Conservation (phyloP, 768 basidiomycete genomes). For the Kwoniella heveanensis region DNA sequence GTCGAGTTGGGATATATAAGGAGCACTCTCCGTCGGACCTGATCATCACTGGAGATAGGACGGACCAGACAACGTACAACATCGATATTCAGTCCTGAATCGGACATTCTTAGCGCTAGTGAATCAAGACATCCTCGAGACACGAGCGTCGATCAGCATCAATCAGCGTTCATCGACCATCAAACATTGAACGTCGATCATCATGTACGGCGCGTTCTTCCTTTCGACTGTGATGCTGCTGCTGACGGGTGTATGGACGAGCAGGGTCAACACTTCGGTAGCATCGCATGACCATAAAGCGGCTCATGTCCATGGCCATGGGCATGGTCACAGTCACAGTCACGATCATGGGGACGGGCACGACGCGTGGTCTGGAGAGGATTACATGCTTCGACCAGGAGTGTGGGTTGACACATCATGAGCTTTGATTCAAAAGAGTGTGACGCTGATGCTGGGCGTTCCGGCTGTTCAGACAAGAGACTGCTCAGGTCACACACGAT, state of each 20-base stretch:
- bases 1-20: too few relatives aligned
- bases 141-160: too few relatives aligned
- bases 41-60: too few relatives aligned
- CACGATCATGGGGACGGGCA: slow-evolving; percentile 9
- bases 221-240: neutral
- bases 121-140: too few relatives aligned
- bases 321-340: neutral
- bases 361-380: slow-evolving; percentile 28
- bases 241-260: neutral
- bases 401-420: slow-evolving; percentile 30
- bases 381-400: slow-evolving; percentile 29
- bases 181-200: too few relatives aligned
- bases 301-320: neutral
- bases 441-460: neutral
- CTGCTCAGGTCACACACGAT: slow-evolving; percentile 24
- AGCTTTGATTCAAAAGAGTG: too few relatives aligned
- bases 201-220: neutral
- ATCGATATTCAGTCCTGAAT: too few relatives aligned
- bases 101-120: too few relatives aligned
- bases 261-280: neutral
- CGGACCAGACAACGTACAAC: too few relatives aligned
- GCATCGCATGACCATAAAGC: neutral
- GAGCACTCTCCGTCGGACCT: too few relatives aligned
- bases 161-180: too few relatives aligned
- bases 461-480: slow-evolving; percentile 18